Conservation (phyloP, 768 basidiomycete species). For the Sarcodon aspratus region DNA sequence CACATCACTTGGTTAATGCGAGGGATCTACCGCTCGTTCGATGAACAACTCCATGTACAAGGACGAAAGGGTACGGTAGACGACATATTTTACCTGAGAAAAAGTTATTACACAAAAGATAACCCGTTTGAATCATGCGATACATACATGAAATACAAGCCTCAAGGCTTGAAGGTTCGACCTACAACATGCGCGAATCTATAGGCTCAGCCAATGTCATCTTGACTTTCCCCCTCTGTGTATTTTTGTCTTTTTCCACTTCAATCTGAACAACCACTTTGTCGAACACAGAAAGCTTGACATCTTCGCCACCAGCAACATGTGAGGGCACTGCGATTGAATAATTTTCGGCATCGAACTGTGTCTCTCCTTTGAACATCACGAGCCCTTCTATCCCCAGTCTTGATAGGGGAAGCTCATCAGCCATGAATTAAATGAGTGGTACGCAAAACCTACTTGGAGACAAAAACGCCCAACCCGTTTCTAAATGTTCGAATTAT, state of each 20-base stretch:
- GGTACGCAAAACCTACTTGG: slow-evolving; percentile 46
- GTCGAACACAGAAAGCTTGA: slow-evolving; percentile 82
- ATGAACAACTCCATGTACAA: too few relatives aligned
- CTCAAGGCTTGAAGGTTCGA: not conserved
- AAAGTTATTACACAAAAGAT: too few relatives aligned
- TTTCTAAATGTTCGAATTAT: slow-evolving; percentile 93
- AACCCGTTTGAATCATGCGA: too few relatives aligned
- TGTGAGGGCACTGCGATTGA: slow-evolving; percentile 55
- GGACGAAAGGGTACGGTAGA: too few relatives aligned
- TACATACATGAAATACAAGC: too few relatives aligned
- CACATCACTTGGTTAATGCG: too few relatives aligned
- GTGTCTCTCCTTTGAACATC: slow-evolving; percentile 82
- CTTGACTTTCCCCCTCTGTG: slow-evolving; percentile 81
- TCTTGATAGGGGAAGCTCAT: not conserved
- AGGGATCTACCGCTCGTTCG: too few relatives aligned
- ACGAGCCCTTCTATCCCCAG: slow-evolving; percentile 73
- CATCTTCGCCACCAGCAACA: slow-evolving; percentile 22
- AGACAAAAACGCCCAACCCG: slow-evolving; percentile 93
- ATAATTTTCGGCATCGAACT: slow-evolving; percentile 89
- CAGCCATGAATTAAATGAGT: not conserved
- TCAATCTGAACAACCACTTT: slow-evolving; percentile 85
- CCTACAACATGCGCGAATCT: slow-evolving; percentile 35
- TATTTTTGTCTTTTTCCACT: slow-evolving; percentile 92
- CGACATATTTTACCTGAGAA: too few relatives aligned
- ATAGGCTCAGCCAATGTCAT: slow-evolving; percentile 67